Evolutionary conservation across 352 stramenopile species (phyloP), one percentile per base, ranked within the genome.

Genomic region (Aphanomyces invadans): DNA sequence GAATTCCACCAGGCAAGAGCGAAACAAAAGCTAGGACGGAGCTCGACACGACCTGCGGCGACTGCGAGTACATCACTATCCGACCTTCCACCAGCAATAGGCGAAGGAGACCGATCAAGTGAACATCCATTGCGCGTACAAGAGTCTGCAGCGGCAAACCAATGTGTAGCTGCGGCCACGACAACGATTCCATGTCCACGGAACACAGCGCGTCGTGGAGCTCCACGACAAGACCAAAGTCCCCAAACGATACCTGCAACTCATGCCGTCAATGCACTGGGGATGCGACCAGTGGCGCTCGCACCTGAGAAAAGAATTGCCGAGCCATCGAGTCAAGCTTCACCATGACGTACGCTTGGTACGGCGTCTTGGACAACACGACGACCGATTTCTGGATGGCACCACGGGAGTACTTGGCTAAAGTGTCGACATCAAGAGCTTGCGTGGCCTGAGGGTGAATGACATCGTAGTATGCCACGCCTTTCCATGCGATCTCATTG

Each of bases 11-110:
- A 23, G 55, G 55, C 9, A 63, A 32, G 29, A 67, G n/a, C 1
- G 46, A 60, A 21, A 67, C 23, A 33, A 67, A 57, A n/a, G 60
- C 60, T 11, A 45, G 4, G 9, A 67, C n/a, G 23, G 12, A 12
- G 15, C 7, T 67, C n/a, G 60, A 67, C 1, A 59, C 60, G 25
- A 45, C n/a, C 21, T 44, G 5, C 19, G 45, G 46, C n/a, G 60
- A 67, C 33, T 17, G 2, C 3, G 84, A 89, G 71, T 83, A 93
- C 55, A 88, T 91, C 28, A 90, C 76, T 3, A 94, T 73, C 4
- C 87, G 77, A 0, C 87, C 87, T 73, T 94, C 82, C 4, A 93
- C 51, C 25, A 94, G 39, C 0, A 95, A 32, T 9, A 89, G 79
- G 7, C 83, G 78, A 33, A 94, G 55, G 7, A 89, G 75, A 10